Evolutionary conservation across 306 rosid genomes (phyloP).

Genomic region (Sechiopsis laciniata): DNA sequence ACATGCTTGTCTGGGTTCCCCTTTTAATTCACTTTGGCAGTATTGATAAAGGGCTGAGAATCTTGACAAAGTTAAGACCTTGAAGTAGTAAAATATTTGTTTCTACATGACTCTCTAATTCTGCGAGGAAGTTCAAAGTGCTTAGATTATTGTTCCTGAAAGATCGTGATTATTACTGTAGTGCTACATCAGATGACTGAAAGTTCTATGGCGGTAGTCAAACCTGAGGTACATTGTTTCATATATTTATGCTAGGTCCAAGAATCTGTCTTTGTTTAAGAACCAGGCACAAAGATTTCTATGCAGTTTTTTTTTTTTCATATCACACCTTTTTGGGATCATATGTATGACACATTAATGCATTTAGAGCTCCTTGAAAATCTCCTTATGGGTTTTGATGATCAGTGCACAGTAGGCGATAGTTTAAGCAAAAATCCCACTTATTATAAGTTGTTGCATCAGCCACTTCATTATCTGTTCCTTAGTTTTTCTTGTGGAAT

Average conservation of each 20-base stretch:
- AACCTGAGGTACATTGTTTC: constrained; percentile 56
- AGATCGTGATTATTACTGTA: constrained; percentile 21
- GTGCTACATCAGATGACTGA: constrained; percentile 51
- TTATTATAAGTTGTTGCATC: constrained; percentile 15
- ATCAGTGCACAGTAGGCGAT: background rate
- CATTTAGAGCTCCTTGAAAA: background rate
- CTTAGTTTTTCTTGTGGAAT: constrained; percentile 8
- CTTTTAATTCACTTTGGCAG: constrained; percentile 37
- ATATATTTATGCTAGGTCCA: background rate
- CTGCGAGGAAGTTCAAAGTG: constrained; percentile 23
- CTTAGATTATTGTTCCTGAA: constrained; percentile 20
- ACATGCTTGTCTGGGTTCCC: constrained; percentile 36
- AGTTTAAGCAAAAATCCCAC: background rate
- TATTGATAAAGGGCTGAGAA: constrained; percentile 29
- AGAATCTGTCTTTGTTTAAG: background rate
- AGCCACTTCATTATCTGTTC: constrained; percentile 23
- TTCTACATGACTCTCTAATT: constrained; percentile 31
- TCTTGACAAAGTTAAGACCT: constrained; percentile 30
- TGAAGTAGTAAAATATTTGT: constrained; percentile 31
- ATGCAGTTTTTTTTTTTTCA: background rate
- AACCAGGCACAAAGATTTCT: background rate
- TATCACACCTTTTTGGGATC: background rate
- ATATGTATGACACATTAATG: background rate
- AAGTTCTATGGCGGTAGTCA: constrained; percentile 63
- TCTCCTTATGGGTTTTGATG: background rate